A percentile compares a stretch with the other conserved stretches of the same genome.
Conservation (phyloP, 192 early-diverging fungal species). For the Backusella tarrabulga region DNA sequence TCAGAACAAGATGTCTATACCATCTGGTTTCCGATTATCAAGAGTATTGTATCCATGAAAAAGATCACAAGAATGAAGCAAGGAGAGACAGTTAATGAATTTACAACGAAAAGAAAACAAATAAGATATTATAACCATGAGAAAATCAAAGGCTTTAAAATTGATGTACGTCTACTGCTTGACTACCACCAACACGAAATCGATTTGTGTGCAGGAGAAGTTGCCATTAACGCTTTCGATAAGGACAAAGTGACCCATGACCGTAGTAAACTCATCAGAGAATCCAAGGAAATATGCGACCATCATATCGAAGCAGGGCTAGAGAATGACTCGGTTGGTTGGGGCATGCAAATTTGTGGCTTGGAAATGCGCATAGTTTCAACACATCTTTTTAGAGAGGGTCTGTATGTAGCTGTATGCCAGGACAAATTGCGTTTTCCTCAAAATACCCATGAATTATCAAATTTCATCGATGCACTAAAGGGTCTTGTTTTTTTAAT, state of each 20-base stretch:
- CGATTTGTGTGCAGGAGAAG: conserved; percentile 9
- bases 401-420: too few relatives aligned
- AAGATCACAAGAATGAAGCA: conserved; percentile 13
- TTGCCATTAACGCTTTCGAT: background rate
- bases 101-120: background rate
- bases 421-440: too few relatives aligned
- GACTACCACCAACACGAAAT: background rate
- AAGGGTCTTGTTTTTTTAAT: background rate
- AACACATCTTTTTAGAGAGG: too few relatives aligned
- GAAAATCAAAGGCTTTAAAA: background rate
- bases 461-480: too few relatives aligned
- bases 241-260: background rate
- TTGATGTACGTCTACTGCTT: background rate
- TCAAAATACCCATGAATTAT: too few relatives aligned
- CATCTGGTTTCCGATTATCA: background rate
- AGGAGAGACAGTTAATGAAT: background rate
- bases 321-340: background rate
- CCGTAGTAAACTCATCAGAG: background rate
- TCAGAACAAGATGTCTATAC: conserved; percentile 1
- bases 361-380: too few relatives aligned
- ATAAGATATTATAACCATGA: background rate
- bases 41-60: background rate
- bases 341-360: background rate
- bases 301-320: background rate
- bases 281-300: background rate